Evolutionary conservation across 371 early-diverging fungal species (phyloP), one percentile per base, ranked within the genome.

Genomic region (Haplosporangium sp.): DNA sequence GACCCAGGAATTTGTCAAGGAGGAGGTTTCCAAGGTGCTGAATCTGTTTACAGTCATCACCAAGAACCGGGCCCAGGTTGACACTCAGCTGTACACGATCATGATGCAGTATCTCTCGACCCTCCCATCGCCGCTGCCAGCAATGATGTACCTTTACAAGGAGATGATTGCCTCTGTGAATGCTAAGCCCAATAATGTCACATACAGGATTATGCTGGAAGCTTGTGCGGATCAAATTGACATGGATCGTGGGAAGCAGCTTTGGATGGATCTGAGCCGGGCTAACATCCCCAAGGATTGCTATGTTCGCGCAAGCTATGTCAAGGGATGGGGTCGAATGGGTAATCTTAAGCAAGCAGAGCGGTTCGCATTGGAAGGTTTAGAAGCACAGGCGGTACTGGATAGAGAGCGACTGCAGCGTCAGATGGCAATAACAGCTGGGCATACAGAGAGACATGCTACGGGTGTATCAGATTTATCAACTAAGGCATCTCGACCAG

Each of bases 31-130:
- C 14, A 68, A 57, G 42, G 72, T 77, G 13, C 62, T 77, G 51
- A 64, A 72, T 37, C 73, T 77, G 2, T 77, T 77, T 50, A 68
- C 79, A 4, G 41, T 68, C 41, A 68, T 77, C 48, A 64, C 72
- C 12, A 67, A 42, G 46, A 51, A 76, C 29, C 67, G 63, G 0
- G n/a, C 66, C 1, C 62, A 54, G 16, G 58, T 64, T 41, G 79
- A 77, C 50, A 61, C 68, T 13, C 79, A 72, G 12, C 62, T 77
- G 6, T 77, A 77, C 29, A 72, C 73, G 12, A 77, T 77, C 54
- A 72, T 77, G 79, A 77, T 77, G 79, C 79, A 77, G 13, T 77
- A 77, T 57, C 72, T 77, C 7, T 77, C 79, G n/a, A 70, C 79
- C 2, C 56, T 77, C 8, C 79, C 79, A 0, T 77, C 79, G 36